These are phyloP conservation scores for Pythium utonaiense DNA, from an alignment of 352 stramenopile species.

Conservation along the genomic window DNA sequence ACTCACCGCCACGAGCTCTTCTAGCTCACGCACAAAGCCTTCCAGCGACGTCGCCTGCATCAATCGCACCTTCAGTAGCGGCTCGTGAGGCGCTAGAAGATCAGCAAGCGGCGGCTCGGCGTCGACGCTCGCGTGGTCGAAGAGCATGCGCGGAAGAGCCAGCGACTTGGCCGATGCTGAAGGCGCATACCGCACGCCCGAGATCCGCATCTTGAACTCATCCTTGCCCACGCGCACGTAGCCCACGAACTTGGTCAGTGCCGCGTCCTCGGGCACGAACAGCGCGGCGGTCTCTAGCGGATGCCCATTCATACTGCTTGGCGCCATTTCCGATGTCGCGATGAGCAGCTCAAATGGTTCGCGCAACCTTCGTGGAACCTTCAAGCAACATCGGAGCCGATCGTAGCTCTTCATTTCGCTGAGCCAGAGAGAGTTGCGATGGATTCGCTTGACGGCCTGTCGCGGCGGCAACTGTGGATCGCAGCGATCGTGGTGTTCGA, in stretches of 20 bases:
- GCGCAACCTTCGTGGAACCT: background rate
- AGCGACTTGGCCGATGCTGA: background rate
- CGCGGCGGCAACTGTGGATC: slow-evolving; percentile 9
- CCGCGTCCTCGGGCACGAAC: slow-evolving; percentile 40
- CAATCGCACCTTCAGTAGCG: slow-evolving; percentile 53
- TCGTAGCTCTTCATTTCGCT: background rate
- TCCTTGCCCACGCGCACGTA: slow-evolving; percentile 48
- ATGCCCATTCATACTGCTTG: background rate
- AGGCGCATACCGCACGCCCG: slow-evolving; percentile 29
- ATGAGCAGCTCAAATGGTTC: background rate
- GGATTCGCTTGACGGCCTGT: too few relatives aligned
- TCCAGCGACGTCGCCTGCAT: slow-evolving; percentile 50
- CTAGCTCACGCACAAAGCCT: slow-evolving; percentile 47
- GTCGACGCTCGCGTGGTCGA: slow-evolving; percentile 44
- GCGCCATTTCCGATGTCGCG: background rate
- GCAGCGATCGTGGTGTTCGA: slow-evolving; percentile 16
- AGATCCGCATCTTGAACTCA: slow-evolving; percentile 52
- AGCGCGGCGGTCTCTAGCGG: background rate
- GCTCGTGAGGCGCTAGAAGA: slow-evolving; percentile 37
- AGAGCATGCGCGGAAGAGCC: slow-evolving; percentile 15
- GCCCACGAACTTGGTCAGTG: slow-evolving; percentile 37
- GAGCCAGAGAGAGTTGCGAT: too few relatives aligned
- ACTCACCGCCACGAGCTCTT: slow-evolving; percentile 59
- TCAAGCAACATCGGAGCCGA: background rate
- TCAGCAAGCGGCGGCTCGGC: slow-evolving; percentile 49